Evolutionary conservation across 495 filamentous ascomycete species (phyloP).

Genomic region (Penicillium herquei): DNA sequence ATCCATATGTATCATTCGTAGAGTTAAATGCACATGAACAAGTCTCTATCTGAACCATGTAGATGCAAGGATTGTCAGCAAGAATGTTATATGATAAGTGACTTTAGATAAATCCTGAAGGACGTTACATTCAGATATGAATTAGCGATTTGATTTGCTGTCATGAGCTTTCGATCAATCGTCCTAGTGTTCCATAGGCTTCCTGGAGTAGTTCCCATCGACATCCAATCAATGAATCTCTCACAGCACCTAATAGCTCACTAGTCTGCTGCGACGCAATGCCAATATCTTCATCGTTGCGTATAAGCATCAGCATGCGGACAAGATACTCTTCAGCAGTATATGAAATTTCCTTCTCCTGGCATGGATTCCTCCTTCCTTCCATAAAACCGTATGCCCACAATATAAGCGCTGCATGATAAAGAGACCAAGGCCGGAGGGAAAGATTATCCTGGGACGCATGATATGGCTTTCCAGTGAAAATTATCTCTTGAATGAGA

Average conservation of each 20-base stretch:
- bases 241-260: neutral
- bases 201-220: neutral
- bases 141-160: neutral
- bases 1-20: no score
- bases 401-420: neutral
- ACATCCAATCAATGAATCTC: neutral
- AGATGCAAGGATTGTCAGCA: no score
- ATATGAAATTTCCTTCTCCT: neutral
- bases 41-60: no score
- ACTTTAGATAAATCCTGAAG: no score
- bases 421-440: neutral
- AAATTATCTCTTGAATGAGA: neutral
- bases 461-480: neutral
- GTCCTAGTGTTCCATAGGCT: neutral
- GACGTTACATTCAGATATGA: no score
- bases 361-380: neutral
- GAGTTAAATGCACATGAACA: no score
- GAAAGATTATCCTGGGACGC: neutral
- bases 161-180: neutral
- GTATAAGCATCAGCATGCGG: neutral
- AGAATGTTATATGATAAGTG: no score
- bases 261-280: neutral
- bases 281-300: neutral
- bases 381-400: conserved; percentile 1
- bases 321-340: conserved; percentile 1